phyloP scores from a whole-genome alignment of 768 basidiomycete species.

The Mycena vulgaris region DNA sequence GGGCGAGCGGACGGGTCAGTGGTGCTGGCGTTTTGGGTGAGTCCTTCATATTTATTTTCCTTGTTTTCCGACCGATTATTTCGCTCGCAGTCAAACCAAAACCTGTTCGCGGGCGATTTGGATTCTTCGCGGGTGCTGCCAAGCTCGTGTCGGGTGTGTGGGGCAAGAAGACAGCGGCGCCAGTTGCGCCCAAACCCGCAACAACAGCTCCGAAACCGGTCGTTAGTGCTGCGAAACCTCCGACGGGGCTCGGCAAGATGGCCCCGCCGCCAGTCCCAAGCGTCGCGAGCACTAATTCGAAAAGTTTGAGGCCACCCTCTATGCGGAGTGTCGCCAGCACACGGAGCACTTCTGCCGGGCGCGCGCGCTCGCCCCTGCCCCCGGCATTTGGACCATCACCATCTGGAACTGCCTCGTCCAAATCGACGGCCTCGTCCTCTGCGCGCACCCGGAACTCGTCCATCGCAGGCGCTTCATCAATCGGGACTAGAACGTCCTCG shows the following conservation, averaged over 20 bases:
- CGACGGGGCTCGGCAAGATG: constrained; percentile 22
- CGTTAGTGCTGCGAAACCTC: constrained; percentile 21
- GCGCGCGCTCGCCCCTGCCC: constrained; percentile 36
- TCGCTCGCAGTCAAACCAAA: constrained; percentile 54
- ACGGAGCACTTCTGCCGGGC: constrained; percentile 34
- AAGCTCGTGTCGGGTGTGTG: constrained; percentile 81
- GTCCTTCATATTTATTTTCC: constrained; percentile 37
- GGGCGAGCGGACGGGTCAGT: constrained; percentile 55
- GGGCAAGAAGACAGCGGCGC: constrained; percentile 58
- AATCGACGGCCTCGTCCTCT: constrained; percentile 36
- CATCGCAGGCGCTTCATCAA: constrained; percentile 54
- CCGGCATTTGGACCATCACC: constrained; percentile 29
- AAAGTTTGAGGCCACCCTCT: constrained; percentile 32
- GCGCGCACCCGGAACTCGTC: constrained; percentile 41
- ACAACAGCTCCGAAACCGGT: constrained; percentile 36
- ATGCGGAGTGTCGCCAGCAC: constrained; percentile 34
- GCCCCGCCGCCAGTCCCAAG: constrained; percentile 23
- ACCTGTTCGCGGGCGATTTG: constrained; percentile 64
- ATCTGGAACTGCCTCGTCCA: constrained; percentile 40
- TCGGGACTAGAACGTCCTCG: constrained; percentile 55
- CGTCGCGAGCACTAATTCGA: constrained; percentile 22
- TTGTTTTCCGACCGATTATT: constrained; percentile 17
- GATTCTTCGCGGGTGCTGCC: constrained; percentile 81
- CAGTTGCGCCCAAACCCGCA: constrained; percentile 44
- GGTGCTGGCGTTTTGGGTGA: constrained; percentile 58